phyloP scores from a whole-genome alignment of 148 eudicot genomes.

The Fagopyrum homotropicum region DNA sequence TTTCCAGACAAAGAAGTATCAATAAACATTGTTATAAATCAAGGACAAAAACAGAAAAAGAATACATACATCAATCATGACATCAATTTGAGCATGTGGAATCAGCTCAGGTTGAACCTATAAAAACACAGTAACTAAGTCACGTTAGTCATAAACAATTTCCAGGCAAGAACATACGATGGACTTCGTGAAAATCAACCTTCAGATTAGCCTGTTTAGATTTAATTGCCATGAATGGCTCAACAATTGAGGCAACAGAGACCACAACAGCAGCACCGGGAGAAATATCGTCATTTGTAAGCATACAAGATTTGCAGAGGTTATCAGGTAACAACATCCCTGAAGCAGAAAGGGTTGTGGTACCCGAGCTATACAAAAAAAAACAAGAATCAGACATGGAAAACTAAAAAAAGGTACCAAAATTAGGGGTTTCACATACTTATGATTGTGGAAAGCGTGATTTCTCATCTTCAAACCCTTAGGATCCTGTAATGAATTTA shows the following conservation, averaged over 20 bases:
- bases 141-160: constrained; percentile 2
- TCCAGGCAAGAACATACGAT: background rate
- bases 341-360: constrained; percentile 81
- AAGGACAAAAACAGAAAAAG: background rate
- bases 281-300: constrained; percentile 14
- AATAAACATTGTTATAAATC: background rate
- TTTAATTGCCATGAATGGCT: constrained; percentile 60
- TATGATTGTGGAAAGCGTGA: constrained; percentile 78
- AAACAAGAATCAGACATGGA: background rate
- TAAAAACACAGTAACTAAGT: constrained; percentile 8
- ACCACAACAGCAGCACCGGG: constrained; percentile 36
- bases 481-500: constrained; percentile 60
- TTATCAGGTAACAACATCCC: constrained; percentile 64
- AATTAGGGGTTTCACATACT: constrained; percentile 30
- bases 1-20: background rate
- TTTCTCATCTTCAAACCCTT: constrained; percentile 87
- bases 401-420: background rate
- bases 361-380: constrained; percentile 52
- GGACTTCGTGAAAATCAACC: too few species aligned
- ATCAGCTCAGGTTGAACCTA: constrained; percentile 60
- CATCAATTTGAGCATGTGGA: constrained; percentile 61
- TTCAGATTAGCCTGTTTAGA: constrained; percentile 21
- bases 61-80: constrained; percentile 62
- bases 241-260: constrained; percentile 81
- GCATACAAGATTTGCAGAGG: constrained; percentile 15